phyloP scores from a whole-genome alignment of 2,329 filamentous ascomycete genomes.

The Cladophialophora chaetospira region DNA sequence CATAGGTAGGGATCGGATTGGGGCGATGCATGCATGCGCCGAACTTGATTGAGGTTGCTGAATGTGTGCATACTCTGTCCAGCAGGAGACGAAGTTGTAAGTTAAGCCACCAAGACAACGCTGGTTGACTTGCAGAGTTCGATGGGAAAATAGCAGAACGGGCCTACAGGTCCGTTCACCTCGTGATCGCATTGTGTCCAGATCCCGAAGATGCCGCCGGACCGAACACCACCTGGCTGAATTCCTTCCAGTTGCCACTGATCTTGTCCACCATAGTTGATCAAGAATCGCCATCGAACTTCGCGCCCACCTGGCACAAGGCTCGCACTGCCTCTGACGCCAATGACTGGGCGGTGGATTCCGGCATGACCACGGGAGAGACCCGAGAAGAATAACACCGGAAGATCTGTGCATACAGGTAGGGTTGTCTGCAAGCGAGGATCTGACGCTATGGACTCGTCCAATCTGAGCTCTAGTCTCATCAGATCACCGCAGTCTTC shows the following conservation, averaged over 20 bases:
- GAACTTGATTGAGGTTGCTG: no score
- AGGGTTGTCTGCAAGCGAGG: constrained; percentile 23
- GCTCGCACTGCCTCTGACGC: constrained; percentile 24
- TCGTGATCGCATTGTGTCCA: constrained; percentile 33
- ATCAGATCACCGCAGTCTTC: constrained; percentile 34
- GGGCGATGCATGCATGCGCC: no score
- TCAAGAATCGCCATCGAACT: constrained; percentile 33
- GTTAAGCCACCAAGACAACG: constrained; percentile 21
- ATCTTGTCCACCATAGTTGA: constrained; percentile 31
- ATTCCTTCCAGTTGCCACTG: constrained; percentile 35
- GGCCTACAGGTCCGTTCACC: constrained; percentile 26
- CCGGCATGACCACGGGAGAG: constrained; percentile 23
- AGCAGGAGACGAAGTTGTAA: not conserved
- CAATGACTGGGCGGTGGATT: constrained; percentile 20
- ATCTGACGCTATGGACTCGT: constrained; percentile 25
- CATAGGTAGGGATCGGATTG: no score
- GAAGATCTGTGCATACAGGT: constrained; percentile 27
- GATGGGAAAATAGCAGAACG: constrained; percentile 32
- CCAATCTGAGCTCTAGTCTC: constrained; percentile 31
- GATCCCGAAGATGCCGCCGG: constrained; percentile 31
- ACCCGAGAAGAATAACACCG: constrained; percentile 31
- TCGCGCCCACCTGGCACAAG: constrained; percentile 30
- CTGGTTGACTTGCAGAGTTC: constrained; percentile 31
- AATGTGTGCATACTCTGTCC: not conserved
- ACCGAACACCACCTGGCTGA: constrained; percentile 32